Percentiles rank a stretch among this genome's conserved stretches.
These are phyloP conservation scores for Trametes cubensis DNA, from an alignment of 768 basidiomycete species.

Conservation along the genomic window DNA sequence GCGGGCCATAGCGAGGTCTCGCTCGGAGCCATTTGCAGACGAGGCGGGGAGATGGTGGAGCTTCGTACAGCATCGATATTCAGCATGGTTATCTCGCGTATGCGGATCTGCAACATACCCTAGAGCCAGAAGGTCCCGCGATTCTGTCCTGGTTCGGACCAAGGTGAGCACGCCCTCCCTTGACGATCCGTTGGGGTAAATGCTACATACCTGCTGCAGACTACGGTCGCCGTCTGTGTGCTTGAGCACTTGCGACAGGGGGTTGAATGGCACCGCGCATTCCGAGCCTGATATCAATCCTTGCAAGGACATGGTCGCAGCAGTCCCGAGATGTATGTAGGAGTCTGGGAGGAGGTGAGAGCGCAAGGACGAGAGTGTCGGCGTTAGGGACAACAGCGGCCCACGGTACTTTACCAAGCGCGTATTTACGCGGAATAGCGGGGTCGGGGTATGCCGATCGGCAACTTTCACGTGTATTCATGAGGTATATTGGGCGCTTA, in stretches of 20 bases:
- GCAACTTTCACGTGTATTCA: conserved; percentile 7
- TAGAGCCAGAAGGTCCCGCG: conserved; percentile 70
- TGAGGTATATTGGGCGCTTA: neutral
- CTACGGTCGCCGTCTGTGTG: conserved; percentile 88
- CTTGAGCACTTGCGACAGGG: conserved; percentile 86
- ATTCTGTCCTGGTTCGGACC: conserved; percentile 63
- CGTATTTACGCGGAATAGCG: conserved; percentile 18
- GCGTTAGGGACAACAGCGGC: conserved; percentile 1
- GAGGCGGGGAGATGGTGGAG: conserved; percentile 75
- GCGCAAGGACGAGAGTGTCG: neutral
- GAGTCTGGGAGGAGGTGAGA: neutral
- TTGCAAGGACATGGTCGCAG: conserved; percentile 65
- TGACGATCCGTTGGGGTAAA: neutral
- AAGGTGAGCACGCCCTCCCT: neutral
- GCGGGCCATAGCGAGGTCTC: conserved; percentile 73
- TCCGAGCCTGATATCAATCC: conserved; percentile 86
- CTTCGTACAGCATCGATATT: conserved; percentile 39
- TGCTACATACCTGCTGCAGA: conserved; percentile 70
- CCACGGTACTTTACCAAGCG: conserved; percentile 11
- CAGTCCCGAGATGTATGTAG: neutral
- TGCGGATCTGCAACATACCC: conserved; percentile 44
- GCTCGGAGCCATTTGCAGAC: conserved; percentile 55
- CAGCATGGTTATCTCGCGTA: neutral
- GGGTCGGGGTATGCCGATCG: conserved; percentile 13
- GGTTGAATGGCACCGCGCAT: conserved; percentile 83